Conservation (phyloP, 176 grass and related monocot species). For the Eleusine coracana region DNA sequence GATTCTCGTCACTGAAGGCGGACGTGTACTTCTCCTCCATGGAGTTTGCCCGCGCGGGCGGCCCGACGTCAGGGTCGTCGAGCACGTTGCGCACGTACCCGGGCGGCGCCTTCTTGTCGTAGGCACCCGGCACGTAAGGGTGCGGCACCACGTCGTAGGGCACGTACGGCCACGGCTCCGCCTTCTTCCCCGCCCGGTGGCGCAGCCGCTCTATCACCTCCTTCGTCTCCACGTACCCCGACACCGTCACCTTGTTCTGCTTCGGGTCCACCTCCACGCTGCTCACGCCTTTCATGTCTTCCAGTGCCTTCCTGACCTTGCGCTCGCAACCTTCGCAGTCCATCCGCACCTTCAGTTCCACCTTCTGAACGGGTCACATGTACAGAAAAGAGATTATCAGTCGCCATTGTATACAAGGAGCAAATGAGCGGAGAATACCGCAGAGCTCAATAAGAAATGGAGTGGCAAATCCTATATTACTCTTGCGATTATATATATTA, state of each 20-base stretch:
- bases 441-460: background rate
- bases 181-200: slow-evolving; percentile 59
- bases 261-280: slow-evolving; percentile 58
- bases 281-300: slow-evolving; percentile 62
- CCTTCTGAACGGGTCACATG: slow-evolving; percentile 29
- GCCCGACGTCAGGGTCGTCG: slow-evolving; percentile 47
- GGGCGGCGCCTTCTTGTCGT: slow-evolving; percentile 85
- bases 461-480: background rate
- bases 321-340: slow-evolving; percentile 87
- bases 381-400: background rate
- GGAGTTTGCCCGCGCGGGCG: slow-evolving; percentile 51
- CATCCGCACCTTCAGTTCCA: slow-evolving; percentile 66
- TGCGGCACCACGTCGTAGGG: slow-evolving; percentile 64
- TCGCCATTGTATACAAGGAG: background rate
- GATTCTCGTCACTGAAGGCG: slow-evolving; percentile 79
- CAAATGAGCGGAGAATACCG: too few relatives aligned
- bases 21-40: slow-evolving; percentile 50
- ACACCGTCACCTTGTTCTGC: slow-evolving; percentile 68
- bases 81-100: slow-evolving; percentile 62
- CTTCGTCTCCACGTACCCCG: slow-evolving; percentile 49
- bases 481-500: background rate
- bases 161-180: slow-evolving; percentile 72
- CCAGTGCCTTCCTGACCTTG: slow-evolving; percentile 55
- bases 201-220: slow-evolving; percentile 54
- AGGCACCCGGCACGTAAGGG: slow-evolving; percentile 61